A percentile compares a stretch with the other conserved stretches of the same genome.
Conservation (phyloP, 768 basidiomycete species). For the Hirschioporus abietinus region DNA sequence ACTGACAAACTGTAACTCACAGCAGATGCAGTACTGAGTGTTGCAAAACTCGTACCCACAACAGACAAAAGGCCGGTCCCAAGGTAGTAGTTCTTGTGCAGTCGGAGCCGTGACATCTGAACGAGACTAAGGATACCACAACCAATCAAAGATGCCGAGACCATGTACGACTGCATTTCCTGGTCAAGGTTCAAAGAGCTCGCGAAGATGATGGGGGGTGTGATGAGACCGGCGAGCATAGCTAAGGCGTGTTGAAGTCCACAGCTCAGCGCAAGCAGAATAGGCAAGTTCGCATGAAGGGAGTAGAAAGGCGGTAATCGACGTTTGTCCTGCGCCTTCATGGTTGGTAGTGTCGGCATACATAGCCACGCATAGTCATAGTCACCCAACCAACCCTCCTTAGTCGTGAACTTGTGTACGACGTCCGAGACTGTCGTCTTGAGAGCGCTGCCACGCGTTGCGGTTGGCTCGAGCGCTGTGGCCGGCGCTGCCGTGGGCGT, state of each 20-base stretch:
- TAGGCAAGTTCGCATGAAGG: constrained; percentile 65
- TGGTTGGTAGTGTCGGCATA: constrained; percentile 52
- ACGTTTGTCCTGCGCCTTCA: constrained; percentile 20
- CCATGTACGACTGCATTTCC: constrained; percentile 64
- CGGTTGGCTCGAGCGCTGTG: constrained; percentile 6
- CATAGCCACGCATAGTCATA: constrained; percentile 79
- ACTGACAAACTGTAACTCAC: constrained; percentile 31
- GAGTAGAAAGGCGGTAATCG: constrained; percentile 68
- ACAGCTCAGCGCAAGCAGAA: constrained; percentile 64
- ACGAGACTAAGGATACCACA: constrained; percentile 75
- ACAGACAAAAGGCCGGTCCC: constrained; percentile 81
- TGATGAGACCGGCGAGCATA: constrained; percentile 80
- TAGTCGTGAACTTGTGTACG: constrained; percentile 37
- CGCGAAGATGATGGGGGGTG: constrained; percentile 79
- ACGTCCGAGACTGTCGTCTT: constrained; percentile 14
- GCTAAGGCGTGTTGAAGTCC: constrained; percentile 75
- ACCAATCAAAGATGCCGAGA: constrained; percentile 77
- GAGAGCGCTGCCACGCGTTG: neutral
- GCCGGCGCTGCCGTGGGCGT: constrained; percentile 16
- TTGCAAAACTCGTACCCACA: constrained; percentile 78
- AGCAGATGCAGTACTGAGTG: constrained; percentile 66
- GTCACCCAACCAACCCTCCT: constrained; percentile 76
- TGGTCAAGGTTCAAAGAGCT: constrained; percentile 54
- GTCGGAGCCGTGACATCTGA: constrained; percentile 67
- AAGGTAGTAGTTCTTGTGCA: constrained; percentile 60